These are phyloP conservation scores for Rubia peregrina DNA, from an alignment of 305 asterid species.

Conservation along the genomic window DNA sequence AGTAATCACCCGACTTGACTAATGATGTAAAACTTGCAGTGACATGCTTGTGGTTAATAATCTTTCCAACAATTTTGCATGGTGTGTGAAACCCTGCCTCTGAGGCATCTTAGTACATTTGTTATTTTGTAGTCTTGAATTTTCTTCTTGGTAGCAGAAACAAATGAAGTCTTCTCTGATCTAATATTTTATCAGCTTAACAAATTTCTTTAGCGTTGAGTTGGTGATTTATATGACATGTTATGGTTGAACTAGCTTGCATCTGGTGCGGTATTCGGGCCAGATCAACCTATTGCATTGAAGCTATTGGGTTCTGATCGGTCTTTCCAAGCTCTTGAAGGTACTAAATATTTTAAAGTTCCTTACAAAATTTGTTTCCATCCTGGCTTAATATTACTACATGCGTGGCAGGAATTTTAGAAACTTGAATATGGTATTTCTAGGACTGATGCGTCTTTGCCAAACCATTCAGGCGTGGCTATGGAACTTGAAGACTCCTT, in stretches of 20 bases:
- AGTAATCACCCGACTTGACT: too few species aligned
- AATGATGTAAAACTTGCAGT: neutral
- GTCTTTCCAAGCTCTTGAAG: slow-evolving; percentile 93
- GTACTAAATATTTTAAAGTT: slow-evolving; percentile 28
- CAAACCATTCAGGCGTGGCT: slow-evolving; percentile 68
- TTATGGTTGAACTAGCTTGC: slow-evolving; percentile 58
- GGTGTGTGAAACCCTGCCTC: neutral
- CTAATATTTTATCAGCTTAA: neutral
- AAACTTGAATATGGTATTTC: neutral
- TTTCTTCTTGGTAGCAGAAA: neutral
- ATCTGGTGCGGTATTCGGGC: slow-evolving; percentile 92
- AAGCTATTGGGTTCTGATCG: slow-evolving; percentile 87
- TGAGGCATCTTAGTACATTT: slow-evolving; percentile 3
- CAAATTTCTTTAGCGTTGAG: neutral
- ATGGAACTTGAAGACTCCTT: slow-evolving; percentile 99
- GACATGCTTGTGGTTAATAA: neutral
- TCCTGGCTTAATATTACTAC: neutral
- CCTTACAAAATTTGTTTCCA: neutral
- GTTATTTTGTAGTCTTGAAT: neutral
- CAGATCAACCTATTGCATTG: slow-evolving; percentile 85
- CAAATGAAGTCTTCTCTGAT: slow-evolving; percentile 5
- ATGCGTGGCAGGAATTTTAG: neutral
- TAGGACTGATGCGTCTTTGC: slow-evolving; percentile 10
- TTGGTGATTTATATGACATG: neutral
- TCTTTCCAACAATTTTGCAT: neutral